These are phyloP conservation scores for Aspergillus sp. DNA, from an alignment of 2,329 filamentous ascomycete genomes.

Conservation along the genomic window DNA sequence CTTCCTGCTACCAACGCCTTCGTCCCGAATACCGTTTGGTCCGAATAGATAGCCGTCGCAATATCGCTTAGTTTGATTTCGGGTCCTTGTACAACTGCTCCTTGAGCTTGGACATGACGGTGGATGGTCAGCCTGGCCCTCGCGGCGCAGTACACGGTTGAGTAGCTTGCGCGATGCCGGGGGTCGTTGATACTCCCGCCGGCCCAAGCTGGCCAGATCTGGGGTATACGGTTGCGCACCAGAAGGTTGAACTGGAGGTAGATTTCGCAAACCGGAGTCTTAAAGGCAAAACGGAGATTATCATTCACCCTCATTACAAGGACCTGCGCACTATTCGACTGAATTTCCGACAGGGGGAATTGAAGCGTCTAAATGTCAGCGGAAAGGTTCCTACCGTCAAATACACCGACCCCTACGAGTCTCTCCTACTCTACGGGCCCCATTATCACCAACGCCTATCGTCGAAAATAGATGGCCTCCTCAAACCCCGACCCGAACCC, in stretches of 20 bases:
- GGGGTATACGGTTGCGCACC: conserved; percentile 67
- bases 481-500: conserved; percentile 53
- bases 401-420: conserved; percentile 46
- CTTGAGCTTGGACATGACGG: conserved; percentile 39
- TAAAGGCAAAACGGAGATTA: conserved; percentile 77
- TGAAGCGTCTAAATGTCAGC: conserved; percentile 53
- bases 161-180: conserved; percentile 40
- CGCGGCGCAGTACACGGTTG: conserved; percentile 38
- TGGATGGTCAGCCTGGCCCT: conserved; percentile 37
- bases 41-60: not conserved
- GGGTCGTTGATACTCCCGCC: conserved; percentile 37
- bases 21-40: not conserved
- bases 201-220: conserved; percentile 31
- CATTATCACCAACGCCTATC: conserved; percentile 77
- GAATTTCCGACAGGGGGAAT: conserved; percentile 63
- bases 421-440: conserved; percentile 56
- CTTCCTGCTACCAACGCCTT: not conserved
- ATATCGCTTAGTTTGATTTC: not conserved
- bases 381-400: conserved; percentile 40
- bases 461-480: conserved; percentile 62
- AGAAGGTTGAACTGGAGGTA: conserved; percentile 86
- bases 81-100: conserved; percentile 11
- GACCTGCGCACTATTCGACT: conserved; percentile 57
- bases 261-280: conserved; percentile 76
- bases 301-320: conserved; percentile 64